phyloP scores from a whole-genome alignment of 192 early-diverging fungal species.

The Helicostylum pulchrum region DNA sequence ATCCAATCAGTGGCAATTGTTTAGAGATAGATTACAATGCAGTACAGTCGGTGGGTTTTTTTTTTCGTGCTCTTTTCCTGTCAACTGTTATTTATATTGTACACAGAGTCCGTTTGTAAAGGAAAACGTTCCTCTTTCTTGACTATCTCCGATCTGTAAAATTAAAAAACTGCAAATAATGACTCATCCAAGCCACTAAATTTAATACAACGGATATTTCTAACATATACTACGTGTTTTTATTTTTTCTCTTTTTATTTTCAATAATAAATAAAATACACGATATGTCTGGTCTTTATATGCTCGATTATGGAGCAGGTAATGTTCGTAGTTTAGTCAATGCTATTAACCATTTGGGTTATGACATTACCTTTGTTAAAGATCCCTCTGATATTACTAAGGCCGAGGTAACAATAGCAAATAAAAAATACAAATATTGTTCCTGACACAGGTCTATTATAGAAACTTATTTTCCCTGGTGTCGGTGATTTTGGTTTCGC shows the following conservation, averaged over 20 bases:
- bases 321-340: conserved; percentile 97
- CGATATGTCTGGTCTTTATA: conserved; percentile 58
- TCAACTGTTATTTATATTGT: no score
- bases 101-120: no score
- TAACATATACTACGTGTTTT: not conserved
- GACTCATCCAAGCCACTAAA: conserved; percentile 15
- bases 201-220: no score
- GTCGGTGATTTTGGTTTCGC: conserved; percentile 96
- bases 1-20: no score
- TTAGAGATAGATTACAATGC: no score
- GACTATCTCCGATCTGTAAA: no score
- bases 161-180: not conserved
- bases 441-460: not conserved
- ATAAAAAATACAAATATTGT: not conserved
- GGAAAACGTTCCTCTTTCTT: no score
- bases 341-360: conserved; percentile 87
- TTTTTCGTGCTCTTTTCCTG: no score
- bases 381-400: conserved; percentile 77
- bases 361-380: conserved; percentile 74
- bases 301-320: conserved; percentile 99
- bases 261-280: not conserved
- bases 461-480: conserved; percentile 98
- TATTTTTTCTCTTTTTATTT: not conserved
- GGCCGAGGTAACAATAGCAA: conserved; percentile 68
- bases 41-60: no score